Evolutionary conservation across 1,139 yeast genomes (phyloP), one percentile per base, ranked within the genome.

Genomic region (Pichia sp.): DNA sequence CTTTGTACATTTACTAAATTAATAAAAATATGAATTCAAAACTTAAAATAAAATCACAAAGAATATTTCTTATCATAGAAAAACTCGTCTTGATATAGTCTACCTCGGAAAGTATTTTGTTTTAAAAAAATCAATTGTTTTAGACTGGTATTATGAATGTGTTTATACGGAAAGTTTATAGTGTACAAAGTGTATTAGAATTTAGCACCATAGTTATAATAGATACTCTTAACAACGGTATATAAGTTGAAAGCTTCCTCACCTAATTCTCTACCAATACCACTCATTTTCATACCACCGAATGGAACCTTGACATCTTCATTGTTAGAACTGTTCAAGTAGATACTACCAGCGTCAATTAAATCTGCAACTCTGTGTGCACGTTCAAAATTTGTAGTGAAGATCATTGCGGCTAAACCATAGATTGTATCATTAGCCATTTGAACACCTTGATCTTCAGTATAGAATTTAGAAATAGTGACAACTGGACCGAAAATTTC

Each of bases 401-500:
- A 89, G 22, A 90, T 76, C 56, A 88, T 83, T 37, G 94, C 89
- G 51, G 90, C 94, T 56, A 85, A 74, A 45, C 94, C 94, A 62
- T 85, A 90, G 40, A 71, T 72, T 21, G 93, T 73, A 63, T 82
- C 82, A 65, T 88, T 88, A 49, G 95, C 94, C 58, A 77, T 70
- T 48, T 68, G 69, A 40, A 90, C 67, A 22, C 80, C 96, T 60
- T 89, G 93, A 7, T 42, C 43, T 52, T 78, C 80, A 42, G 83
- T 77, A 47, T 71, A 69, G 69, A 90, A 90, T 67, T 81, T 81
- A 55, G 82, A 72, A 45, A 85, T 73, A n/a, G 87, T 78, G 42
- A 85, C 89, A 34, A 89, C 96, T n/a, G 97, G 96, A 30, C 97
- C 96, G 63, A 90, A 90, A 58, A 90, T 88, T 69, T 85, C 93